Conservation (phyloP, 106 monocot genomes). For the Dendrobium nobile region DNA sequence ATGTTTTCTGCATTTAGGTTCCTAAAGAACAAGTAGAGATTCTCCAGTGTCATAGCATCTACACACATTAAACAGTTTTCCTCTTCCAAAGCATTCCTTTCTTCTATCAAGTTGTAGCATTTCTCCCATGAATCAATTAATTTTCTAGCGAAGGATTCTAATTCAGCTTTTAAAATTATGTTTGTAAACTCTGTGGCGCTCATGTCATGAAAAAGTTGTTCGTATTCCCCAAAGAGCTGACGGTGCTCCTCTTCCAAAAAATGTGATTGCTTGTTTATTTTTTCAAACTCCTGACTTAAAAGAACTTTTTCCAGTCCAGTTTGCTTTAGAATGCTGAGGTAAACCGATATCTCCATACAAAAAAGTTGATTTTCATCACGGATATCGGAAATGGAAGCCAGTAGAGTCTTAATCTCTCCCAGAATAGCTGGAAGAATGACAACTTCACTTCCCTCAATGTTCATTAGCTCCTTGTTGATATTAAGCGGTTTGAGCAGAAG, state of each 20-base stretch:
- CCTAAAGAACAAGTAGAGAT: constrained; percentile 33
- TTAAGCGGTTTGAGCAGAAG: constrained; percentile 5
- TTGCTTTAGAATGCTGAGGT: constrained; percentile 39
- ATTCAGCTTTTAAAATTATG: constrained; percentile 19
- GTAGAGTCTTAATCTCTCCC: constrained; percentile 11
- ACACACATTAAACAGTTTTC: constrained; percentile 29
- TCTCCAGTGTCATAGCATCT: constrained; percentile 29
- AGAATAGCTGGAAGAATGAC: constrained; percentile 1
- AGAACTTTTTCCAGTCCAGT: constrained; percentile 13
- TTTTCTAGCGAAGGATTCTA: constrained; percentile 14
- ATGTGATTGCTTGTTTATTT: constrained; percentile 15
- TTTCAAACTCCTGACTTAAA: constrained; percentile 5
- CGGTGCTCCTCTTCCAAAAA: constrained; percentile 17
- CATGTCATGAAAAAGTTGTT: constrained; percentile 19
- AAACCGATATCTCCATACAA: constrained; percentile 32
- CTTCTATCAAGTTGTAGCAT: constrained; percentile 18
- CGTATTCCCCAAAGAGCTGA: constrained; percentile 23
- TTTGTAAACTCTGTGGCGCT: constrained; percentile 11
- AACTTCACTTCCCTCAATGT: neutral
- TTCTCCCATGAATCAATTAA: constrained; percentile 22
- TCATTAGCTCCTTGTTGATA: constrained; percentile 7
- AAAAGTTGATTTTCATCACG: constrained; percentile 20
- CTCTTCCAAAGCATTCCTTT: constrained; percentile 31
- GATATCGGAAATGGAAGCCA: constrained; percentile 7
- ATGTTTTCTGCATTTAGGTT: constrained; percentile 28